Evolutionary conservation across 139 green algal genomes (phyloP).

Genomic region (Closterium sp.): DNA sequence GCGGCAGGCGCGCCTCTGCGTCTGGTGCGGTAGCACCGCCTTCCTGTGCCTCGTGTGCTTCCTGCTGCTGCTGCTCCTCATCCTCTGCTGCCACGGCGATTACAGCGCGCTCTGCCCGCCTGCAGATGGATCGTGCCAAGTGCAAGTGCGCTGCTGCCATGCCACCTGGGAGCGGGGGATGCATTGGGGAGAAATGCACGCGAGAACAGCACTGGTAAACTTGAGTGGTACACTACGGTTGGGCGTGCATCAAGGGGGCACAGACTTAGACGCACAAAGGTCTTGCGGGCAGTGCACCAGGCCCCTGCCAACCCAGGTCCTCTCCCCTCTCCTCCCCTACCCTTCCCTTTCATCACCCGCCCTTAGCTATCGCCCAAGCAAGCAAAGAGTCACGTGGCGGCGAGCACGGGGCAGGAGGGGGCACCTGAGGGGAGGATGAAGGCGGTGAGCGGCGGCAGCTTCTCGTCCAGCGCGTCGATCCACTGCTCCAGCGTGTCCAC

Average conservation of each 20-base stretch:
- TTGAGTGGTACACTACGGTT: not conserved
- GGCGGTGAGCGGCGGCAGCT: slow-evolving; percentile 77
- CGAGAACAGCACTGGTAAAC: not conserved
- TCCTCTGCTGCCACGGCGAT: not conserved
- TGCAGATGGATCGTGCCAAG: slow-evolving; percentile 64
- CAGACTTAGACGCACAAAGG: not conserved
- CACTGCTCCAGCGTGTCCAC: slow-evolving; percentile 71
- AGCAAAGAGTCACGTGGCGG: not conserved
- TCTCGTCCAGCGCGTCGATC: slow-evolving; percentile 81
- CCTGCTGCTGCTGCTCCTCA: not conserved
- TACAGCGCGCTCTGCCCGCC: slow-evolving; percentile 72
- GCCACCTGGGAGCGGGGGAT: slow-evolving; percentile 48
- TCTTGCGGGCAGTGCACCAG: too few species aligned
- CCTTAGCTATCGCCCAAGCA: not conserved
- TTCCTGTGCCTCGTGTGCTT: not conserved
- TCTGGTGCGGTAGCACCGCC: not conserved
- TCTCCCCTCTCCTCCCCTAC: too few species aligned
- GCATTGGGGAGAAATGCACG: not conserved
- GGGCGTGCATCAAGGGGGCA: not conserved
- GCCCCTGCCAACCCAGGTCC: too few species aligned
- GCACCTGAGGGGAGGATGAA: slow-evolving; percentile 92
- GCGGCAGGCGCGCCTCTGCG: not conserved
- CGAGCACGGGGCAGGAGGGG: not conserved
- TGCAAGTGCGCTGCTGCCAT: slow-evolving; percentile 44
- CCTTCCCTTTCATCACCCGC: too few species aligned